Percentiles rank a stretch among this genome's conserved stretches.
Conservation (phyloP, 495 filamentous ascomycete genomes). For the Haplographium delicatum region DNA sequence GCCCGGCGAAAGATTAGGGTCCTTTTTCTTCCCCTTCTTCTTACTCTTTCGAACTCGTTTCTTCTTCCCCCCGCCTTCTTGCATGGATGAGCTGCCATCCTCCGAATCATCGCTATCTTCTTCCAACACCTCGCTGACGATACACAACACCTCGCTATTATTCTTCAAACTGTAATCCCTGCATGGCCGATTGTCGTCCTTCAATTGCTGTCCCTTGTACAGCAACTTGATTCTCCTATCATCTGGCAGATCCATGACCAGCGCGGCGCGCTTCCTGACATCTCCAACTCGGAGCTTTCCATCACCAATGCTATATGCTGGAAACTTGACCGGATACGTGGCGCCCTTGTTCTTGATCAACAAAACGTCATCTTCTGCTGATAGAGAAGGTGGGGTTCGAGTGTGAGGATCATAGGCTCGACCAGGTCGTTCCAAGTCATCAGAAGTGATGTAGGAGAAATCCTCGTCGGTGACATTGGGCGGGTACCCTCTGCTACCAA, state of each 20-base stretch:
- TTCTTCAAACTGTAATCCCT: slow-evolving; percentile 74
- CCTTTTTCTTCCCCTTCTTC: slow-evolving; percentile 36
- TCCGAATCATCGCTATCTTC: slow-evolving; percentile 28
- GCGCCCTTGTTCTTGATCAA: slow-evolving; percentile 65
- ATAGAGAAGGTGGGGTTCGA: slow-evolving; percentile 26
- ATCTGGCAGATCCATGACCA: slow-evolving; percentile 54
- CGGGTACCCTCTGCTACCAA: slow-evolving; percentile 32
- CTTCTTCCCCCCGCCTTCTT: slow-evolving; percentile 34
- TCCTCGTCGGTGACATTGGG: slow-evolving; percentile 70
- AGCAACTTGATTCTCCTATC: slow-evolving; percentile 64
- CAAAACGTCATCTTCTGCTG: slow-evolving; percentile 68
- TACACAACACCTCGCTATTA: slow-evolving; percentile 68
- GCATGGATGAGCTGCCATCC: slow-evolving; percentile 30
- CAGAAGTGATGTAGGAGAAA: slow-evolving; percentile 75
- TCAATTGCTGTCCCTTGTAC: slow-evolving; percentile 76
- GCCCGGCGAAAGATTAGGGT: slow-evolving; percentile 20
- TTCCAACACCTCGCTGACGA: slow-evolving; percentile 45
- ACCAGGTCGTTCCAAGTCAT: slow-evolving; percentile 52
- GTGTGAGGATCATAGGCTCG: slow-evolving; percentile 33
- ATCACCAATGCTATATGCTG: slow-evolving; percentile 75
- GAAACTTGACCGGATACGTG: slow-evolving; percentile 74
- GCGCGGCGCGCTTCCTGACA: slow-evolving; percentile 58
- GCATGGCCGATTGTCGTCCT: slow-evolving; percentile 58
- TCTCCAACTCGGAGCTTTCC: slow-evolving; percentile 64
- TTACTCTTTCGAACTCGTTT: slow-evolving; percentile 39